Evolutionary conservation across 2,329 filamentous ascomycete genomes (phyloP).

Genomic region (Pseudogymnoascus pannorum): DNA sequence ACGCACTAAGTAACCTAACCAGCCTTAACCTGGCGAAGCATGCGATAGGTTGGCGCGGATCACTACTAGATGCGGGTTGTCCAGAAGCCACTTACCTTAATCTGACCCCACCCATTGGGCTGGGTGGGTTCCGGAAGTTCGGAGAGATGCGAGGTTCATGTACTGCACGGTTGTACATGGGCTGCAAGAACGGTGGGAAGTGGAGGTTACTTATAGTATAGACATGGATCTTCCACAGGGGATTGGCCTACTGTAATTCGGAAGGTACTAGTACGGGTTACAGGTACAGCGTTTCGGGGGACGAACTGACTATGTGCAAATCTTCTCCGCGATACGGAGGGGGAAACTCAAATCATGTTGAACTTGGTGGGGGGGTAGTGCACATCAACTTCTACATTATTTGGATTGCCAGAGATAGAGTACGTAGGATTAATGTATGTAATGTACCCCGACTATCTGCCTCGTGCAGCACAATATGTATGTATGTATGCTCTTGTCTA

Average conservation of each 20-base stretch:
- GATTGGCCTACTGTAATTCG: background rate
- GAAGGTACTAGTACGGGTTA: background rate
- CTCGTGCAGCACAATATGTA: background rate
- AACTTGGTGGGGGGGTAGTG: background rate
- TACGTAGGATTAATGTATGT: background rate
- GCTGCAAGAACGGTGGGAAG: too few relatives aligned
- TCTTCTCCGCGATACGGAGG: background rate
- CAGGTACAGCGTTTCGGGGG: background rate
- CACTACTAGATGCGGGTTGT: background rate
- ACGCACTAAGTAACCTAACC: background rate
- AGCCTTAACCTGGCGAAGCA: background rate
- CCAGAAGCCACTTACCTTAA: background rate
- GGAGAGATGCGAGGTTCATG: too few relatives aligned
- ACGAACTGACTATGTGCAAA: background rate
- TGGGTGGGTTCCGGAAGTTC: background rate
- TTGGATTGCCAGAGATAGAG: background rate
- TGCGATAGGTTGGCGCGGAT: background rate
- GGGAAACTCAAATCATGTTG: background rate
- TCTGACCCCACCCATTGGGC: background rate
- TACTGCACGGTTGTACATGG: too few relatives aligned
- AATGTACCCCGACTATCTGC: background rate
- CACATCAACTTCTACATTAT: background rate
- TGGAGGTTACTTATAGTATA: background rate
- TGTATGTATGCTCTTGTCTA: background rate
- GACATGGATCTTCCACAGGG: too few relatives aligned